These are phyloP conservation scores for Lanmaoa pseudosensibilis DNA, from an alignment of 768 basidiomycete genomes.

Conservation along the genomic window DNA sequence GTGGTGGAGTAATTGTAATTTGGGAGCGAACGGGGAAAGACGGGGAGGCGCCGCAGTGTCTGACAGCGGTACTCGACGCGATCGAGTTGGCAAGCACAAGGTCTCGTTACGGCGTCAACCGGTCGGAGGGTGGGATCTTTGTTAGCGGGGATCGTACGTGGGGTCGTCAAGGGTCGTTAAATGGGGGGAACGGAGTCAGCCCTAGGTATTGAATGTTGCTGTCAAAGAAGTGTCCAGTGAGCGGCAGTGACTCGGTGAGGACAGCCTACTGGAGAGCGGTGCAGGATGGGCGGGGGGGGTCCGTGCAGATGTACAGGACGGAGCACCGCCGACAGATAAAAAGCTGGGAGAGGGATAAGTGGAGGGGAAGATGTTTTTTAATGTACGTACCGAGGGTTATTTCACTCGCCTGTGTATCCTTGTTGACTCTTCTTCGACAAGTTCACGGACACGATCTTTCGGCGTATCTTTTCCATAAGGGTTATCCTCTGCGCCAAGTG, in stretches of 20 bases:
- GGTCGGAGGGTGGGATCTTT: not conserved
- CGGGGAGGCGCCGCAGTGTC: slow-evolving; percentile 18
- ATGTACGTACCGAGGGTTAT: slow-evolving; percentile 16
- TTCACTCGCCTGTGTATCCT: slow-evolving; percentile 29
- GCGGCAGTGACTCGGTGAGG: not conserved
- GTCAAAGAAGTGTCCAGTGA: not conserved
- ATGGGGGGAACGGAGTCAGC: not conserved
- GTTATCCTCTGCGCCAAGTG: slow-evolving; percentile 27
- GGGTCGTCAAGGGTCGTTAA: slow-evolving; percentile 35
- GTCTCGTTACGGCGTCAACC: not conserved
- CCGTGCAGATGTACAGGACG: slow-evolving; percentile 1
- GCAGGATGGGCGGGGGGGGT: slow-evolving; percentile 1
- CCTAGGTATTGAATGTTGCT: not conserved
- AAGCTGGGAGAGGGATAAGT: slow-evolving; percentile 2
- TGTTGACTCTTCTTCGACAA: slow-evolving; percentile 28
- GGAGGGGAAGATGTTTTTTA: slow-evolving; percentile 18
- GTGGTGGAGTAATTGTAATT: slow-evolving; percentile 36
- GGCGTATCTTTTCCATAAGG: slow-evolving; percentile 33
- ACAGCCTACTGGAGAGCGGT: slow-evolving; percentile 13
- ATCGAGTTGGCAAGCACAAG: slow-evolving; percentile 1
- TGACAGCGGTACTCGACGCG: slow-evolving; percentile 5
- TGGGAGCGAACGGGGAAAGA: slow-evolving; percentile 17
- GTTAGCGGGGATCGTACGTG: slow-evolving; percentile 9
- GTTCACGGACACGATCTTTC: slow-evolving; percentile 23
- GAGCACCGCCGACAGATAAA: slow-evolving; percentile 21